Base-by-base conservation (phyloP, 2,329 filamentous ascomycete genomes). In the Fusarium longipes region DNA sequence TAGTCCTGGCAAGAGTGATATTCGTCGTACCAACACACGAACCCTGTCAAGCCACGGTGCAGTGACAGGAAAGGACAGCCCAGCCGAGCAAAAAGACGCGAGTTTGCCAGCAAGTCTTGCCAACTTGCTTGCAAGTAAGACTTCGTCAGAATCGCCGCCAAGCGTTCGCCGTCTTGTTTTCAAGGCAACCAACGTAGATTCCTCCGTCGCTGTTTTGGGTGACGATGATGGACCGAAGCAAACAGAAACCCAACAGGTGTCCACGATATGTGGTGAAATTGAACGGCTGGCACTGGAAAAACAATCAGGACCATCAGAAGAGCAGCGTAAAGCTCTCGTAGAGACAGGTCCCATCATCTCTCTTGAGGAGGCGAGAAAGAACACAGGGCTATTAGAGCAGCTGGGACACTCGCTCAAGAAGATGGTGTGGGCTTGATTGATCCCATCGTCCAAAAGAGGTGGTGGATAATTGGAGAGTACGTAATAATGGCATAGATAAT, bases 361-460 rank as follows among this genome's bases (percentile, higher is more conserved):
- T 24, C 77, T 97, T 52, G 88, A 88, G 3, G 93, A 97, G 74
- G 96, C 96, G 57, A 95, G 88, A 84, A 91, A 87, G 82, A 93
- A 90, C 63, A 97, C 95, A 0, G 92, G 93, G 0, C 84, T 96
- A 71, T 77, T 98, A 51, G 95, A 97, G 79, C 90, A 95, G 76
- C 80, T 96, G 74, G 93, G 93, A 3, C 93, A 98, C 82, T 91
- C 91, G 60, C 84, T 98, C 73, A 97, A 97, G 86, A 97, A 93
- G 82, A 80, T 98, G 76, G 93, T 99, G 14, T 98, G 96, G 96
- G 86, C 86, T 45, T 85, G 42, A 74, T 49, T 47, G 22, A 39
- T 48, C 40, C 38, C 58, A 56, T 48, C 73, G 65, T 53, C 40
- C 54, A 49, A 44, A 22, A 53, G 52, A 43, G 40, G 40, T 50